Evolutionary conservation across 2,329 filamentous ascomycete species (phyloP), one percentile per base, ranked within the genome.

Genomic region (Xylariaceae sp.): DNA sequence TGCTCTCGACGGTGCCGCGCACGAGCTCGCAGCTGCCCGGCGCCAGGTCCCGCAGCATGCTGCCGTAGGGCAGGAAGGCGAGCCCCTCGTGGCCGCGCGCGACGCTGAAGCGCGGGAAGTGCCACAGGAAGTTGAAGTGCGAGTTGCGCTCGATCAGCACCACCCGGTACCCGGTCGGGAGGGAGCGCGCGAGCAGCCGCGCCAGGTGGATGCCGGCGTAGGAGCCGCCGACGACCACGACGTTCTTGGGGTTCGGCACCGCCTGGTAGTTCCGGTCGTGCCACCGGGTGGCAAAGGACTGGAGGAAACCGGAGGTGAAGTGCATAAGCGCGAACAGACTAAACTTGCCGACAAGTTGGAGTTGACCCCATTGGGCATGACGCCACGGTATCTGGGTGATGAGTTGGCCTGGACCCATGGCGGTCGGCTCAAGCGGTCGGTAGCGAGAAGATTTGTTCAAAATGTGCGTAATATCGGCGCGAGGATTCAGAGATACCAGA

Each of bases 41-140:
- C 0, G 61, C 58, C 1, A 47, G 52, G 1, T 32, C 35, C 2
- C 31, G 38, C 4, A 52, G 39, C 3, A 58, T 40, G 5, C 47
- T 45, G 11, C 52, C 44, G 40, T 70, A 72, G 0, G 70, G 69
- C 15, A 73, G 64, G 31, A 73, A 72, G 0, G 65, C 67, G 29
- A 61, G 62, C 18, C 64, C 46, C 33, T 71, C 67, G 23, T 64
- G 55, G 3, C 56, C 61, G 2, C 47, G 39, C 1, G 69, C 44
- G 5, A 71, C 63, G 3, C 57, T 59, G 32, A 63, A 69, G 7
- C 70, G 55, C 0, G 69, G 68, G 39, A 73, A 69, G 4, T 48
- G 48, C n/a, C 67, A 74, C 0, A 62, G 53, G 33, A 65, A 67
- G 36, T 72, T 63, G 38, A 72, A 66, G 47, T 73, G 70, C 7